phyloP scores from a whole-genome alignment of 1,284 basidiomycete species.

The Exobasidium rhododendri region DNA sequence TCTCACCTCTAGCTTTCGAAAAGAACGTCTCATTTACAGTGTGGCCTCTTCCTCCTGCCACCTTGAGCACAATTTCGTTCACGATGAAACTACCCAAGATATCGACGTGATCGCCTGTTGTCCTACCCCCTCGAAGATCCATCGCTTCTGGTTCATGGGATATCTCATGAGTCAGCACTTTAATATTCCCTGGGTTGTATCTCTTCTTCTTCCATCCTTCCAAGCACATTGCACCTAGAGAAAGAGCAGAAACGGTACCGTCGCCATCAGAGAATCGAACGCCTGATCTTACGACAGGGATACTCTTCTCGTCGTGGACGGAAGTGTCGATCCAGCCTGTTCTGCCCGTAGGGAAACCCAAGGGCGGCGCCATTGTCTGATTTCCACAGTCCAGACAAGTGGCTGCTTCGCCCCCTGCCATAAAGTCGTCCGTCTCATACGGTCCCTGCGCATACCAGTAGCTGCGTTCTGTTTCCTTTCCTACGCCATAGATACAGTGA shows the following conservation, averaged over 20 bases:
- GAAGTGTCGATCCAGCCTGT: slow-evolving; percentile 39
- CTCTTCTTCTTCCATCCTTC: slow-evolving; percentile 79
- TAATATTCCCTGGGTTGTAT: slow-evolving; percentile 83
- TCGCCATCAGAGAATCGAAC: slow-evolving; percentile 65
- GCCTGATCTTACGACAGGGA: slow-evolving; percentile 39
- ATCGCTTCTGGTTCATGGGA: slow-evolving; percentile 75
- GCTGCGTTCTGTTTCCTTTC: slow-evolving; percentile 86
- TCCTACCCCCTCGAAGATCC: slow-evolving; percentile 74
- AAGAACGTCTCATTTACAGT: slow-evolving; percentile 62
- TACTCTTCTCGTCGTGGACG: slow-evolving; percentile 28
- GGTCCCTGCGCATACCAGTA: slow-evolving; percentile 48
- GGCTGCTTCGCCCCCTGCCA: slow-evolving; percentile 22
- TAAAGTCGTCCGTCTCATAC: slow-evolving; percentile 23
- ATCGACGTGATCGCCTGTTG: slow-evolving; percentile 69
- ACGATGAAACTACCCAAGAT: slow-evolving; percentile 81
- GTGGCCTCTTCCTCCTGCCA: slow-evolving; percentile 66
- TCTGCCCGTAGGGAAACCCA: slow-evolving; percentile 39
- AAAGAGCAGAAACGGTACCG: slow-evolving; percentile 86
- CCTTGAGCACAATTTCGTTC: slow-evolving; percentile 86
- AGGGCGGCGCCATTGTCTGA: slow-evolving; percentile 27
- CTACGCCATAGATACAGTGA: slow-evolving; percentile 90
- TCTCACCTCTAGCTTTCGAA: slow-evolving; percentile 8
- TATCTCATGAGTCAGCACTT: slow-evolving; percentile 83
- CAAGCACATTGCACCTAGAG: slow-evolving; percentile 91
- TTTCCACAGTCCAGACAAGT: slow-evolving; percentile 29